Percentiles rank a stretch among this genome's conserved stretches.
phyloP scores from a whole-genome alignment of 257 asterid genomes.

The Solanum sitiens region DNA sequence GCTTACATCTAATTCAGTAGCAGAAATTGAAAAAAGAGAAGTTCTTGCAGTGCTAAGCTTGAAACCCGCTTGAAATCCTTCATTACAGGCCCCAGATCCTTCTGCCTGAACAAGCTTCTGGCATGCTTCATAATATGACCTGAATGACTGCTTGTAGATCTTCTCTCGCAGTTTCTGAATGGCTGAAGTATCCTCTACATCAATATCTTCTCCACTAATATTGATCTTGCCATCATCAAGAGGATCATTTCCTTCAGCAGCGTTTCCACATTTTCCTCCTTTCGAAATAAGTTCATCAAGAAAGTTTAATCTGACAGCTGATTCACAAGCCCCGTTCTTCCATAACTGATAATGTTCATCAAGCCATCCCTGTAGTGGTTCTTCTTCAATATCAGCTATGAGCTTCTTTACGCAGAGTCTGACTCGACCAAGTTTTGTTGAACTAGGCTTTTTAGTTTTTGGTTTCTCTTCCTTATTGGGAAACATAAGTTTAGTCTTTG shows the following conservation, averaged over 20 bases:
- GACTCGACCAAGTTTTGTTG: slow-evolving; percentile 63
- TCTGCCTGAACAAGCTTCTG: slow-evolving; percentile 55
- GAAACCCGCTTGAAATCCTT: slow-evolving; percentile 92
- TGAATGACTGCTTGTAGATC: slow-evolving; percentile 66
- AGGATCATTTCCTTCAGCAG: slow-evolving; percentile 47
- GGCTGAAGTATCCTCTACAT: slow-evolving; percentile 55
- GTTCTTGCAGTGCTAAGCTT: slow-evolving; percentile 68
- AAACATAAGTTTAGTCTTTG: slow-evolving; percentile 54
- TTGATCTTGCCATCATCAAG: slow-evolving; percentile 40
- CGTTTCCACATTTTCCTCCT: slow-evolving; percentile 34
- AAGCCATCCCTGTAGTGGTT: slow-evolving; percentile 99
- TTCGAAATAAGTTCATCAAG: slow-evolving; percentile 72
- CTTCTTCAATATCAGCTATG: slow-evolving; percentile 91
- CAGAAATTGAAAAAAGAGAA: slow-evolving; percentile 68
- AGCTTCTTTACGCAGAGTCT: slow-evolving; percentile 69
- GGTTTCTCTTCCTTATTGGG: slow-evolving; percentile 62
- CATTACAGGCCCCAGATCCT: slow-evolving; percentile 92
- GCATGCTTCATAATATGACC: slow-evolving; percentile 83
- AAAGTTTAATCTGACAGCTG: slow-evolving; percentile 80
- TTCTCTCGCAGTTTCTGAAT: slow-evolving; percentile 63
- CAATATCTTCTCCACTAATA: slow-evolving; percentile 58
- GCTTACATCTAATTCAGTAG: slow-evolving; percentile 72
- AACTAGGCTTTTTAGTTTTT: slow-evolving; percentile 68
- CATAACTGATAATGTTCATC: slow-evolving; percentile 88
- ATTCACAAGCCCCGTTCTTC: slow-evolving; percentile 90